Conservation (phyloP, 2,329 filamentous ascomycete genomes). For the Aspergillus brasiliensis region DNA sequence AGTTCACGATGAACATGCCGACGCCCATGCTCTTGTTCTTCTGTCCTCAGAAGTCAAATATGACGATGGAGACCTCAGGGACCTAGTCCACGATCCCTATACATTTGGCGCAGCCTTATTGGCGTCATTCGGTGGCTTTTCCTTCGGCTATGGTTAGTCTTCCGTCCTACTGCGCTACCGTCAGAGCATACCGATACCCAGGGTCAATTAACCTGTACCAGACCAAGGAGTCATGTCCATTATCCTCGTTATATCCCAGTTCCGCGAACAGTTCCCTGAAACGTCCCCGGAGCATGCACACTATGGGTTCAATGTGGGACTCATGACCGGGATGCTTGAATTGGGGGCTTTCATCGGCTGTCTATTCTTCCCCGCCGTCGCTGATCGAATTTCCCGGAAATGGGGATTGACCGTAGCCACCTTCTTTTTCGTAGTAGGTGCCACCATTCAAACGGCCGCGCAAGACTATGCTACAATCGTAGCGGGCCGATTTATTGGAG, state of each 20-base stretch:
- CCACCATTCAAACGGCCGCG: constrained; percentile 41
- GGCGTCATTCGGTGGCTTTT: constrained; percentile 46
- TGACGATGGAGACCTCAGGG: constrained; percentile 5
- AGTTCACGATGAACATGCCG: constrained; percentile 4
- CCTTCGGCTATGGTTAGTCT: constrained; percentile 43
- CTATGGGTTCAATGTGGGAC: constrained; percentile 32
- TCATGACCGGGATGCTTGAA: constrained; percentile 51
- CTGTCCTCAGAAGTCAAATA: constrained; percentile 6
- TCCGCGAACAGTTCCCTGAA: constrained; percentile 44
- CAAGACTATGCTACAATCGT: constrained; percentile 32
- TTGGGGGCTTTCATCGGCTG: constrained; percentile 36
- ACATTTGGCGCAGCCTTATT: constrained; percentile 49
- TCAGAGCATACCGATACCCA: background rate
- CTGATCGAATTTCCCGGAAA: constrained; percentile 46
- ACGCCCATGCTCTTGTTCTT: background rate
- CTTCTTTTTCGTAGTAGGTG: constrained; percentile 46
- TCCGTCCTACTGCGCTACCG: background rate
- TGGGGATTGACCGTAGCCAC: constrained; percentile 38
- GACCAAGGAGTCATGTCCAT: constrained; percentile 39
- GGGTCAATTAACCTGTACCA: background rate
- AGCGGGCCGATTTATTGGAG: constrained; percentile 39
- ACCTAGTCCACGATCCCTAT: constrained; percentile 32
- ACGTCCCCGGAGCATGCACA: constrained; percentile 37
- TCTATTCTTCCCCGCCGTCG: constrained; percentile 43
- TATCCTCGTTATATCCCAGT: constrained; percentile 52